Base-by-base conservation (phyloP, 441 rosid species). In the Aquilaria agallochum region DNA sequence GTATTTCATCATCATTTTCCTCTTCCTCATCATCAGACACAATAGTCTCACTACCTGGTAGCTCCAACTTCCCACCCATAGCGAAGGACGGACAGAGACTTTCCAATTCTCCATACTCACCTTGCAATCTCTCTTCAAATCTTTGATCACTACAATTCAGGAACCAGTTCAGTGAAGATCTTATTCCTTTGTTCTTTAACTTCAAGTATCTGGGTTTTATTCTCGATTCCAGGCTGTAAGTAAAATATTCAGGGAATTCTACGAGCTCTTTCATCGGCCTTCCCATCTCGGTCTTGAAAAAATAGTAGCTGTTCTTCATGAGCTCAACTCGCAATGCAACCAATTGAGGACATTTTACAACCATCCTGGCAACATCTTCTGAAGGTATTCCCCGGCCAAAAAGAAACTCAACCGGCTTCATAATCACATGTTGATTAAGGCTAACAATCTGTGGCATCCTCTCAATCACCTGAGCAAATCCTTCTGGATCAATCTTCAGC, bases 361-460 rank as follows among this genome's bases (percentile, higher is more conserved):
- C 69, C 95, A 90, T 86, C 67, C 55, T 77, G 6, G 86, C 85
- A 5, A 81, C 78, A 70, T 86, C 95, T 40, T 67, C 83, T 0
- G 76, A 56, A 51, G 82, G 48, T 54, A 90, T 76, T 45, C 78
- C 90, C 30, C 90, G 67, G 13, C 88, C 96, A 65, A 84, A 63
- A 64, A 89, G 87, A 71, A 92, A 89, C 70, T 81, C 84, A 56
- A 84, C 72, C 1, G 95, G 83, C 73, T 86, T 90, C 88, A 78
- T 66, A n/a, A 90, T 80, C 72, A 84, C 89, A 42, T 76, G 73
- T 68, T 90, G 95, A 56, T 81, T 78, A 45, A 92, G 87, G 68
- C 92, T 84, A n/a, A 81, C 87, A 66, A 88, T 68, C 78, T 86
- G 95, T 0, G 97, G 97, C 97, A 90, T 84, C 78, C 80, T 84